phyloP scores from a whole-genome alignment of 2,329 filamentous ascomycete species.

The Colletotrichum gigasporum region DNA sequence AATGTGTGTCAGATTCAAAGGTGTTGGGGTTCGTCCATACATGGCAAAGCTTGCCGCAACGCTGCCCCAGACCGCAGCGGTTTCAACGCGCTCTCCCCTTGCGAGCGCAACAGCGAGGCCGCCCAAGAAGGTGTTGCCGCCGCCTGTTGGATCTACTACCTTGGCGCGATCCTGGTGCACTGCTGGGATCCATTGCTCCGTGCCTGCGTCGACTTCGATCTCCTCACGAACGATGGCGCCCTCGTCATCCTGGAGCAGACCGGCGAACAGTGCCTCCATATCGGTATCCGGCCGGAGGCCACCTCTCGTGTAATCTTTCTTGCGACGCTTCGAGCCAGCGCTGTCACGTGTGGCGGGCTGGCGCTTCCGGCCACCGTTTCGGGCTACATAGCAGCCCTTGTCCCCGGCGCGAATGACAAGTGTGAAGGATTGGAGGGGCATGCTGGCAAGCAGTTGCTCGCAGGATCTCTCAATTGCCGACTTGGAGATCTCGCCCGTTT shows the following conservation, averaged over 20 bases:
- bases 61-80: constrained; percentile 81
- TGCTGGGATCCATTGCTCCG: constrained; percentile 81
- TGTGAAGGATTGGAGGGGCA: constrained; percentile 71
- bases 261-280: constrained; percentile 70
- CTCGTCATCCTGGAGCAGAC: constrained; percentile 62
- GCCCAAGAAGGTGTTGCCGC: constrained; percentile 87
- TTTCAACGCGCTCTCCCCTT: constrained; percentile 67
- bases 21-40: no score
- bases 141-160: constrained; percentile 93
- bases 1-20: no score
- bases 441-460: constrained; percentile 69
- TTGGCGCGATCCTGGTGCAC: constrained; percentile 66
- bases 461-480: constrained; percentile 65
- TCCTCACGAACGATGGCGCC: constrained; percentile 65
- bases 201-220: constrained; percentile 70
- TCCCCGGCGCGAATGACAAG: constrained; percentile 78
- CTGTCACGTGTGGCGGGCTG: constrained; percentile 38
- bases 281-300: constrained; percentile 68
- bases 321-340: constrained; percentile 44
- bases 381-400: constrained; percentile 74
- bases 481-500: constrained; percentile 63
- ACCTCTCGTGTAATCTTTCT: constrained; percentile 58
- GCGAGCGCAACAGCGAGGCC: constrained; percentile 68
- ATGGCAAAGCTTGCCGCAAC: constrained; percentile 93
- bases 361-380: constrained; percentile 63